Evolutionary conservation across 345 rosid species (phyloP).

Genomic region (Lumnitzera racemosa): DNA sequence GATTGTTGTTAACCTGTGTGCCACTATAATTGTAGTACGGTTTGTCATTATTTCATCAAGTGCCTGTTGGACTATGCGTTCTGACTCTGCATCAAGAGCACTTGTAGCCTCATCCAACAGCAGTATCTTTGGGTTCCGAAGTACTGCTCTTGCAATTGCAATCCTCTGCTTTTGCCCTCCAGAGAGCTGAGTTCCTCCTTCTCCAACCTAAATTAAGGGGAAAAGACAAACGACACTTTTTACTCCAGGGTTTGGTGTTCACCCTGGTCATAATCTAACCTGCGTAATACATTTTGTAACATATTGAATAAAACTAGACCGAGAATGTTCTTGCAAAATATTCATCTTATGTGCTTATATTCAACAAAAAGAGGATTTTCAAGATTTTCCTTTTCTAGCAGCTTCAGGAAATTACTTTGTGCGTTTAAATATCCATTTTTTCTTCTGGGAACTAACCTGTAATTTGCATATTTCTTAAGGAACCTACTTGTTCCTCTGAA

Average conservation of each 20-base stretch:
- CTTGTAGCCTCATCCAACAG: conserved; percentile 90
- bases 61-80: conserved; percentile 66
- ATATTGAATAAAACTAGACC: too few relatives aligned
- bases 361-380: too few relatives aligned
- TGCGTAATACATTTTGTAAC: too few relatives aligned
- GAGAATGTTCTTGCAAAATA: too few relatives aligned
- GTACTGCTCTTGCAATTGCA: conserved; percentile 75
- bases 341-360: too few relatives aligned
- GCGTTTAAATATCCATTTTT: too few relatives aligned
- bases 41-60: conserved; percentile 51
- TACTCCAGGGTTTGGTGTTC: background rate
- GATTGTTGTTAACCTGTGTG: conserved; percentile 67
- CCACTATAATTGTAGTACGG: conserved; percentile 64
- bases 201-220: conserved; percentile 59
- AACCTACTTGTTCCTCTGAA: background rate
- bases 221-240: conserved; percentile 5
- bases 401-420: too few relatives aligned
- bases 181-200: conserved; percentile 92
- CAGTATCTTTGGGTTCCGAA: conserved; percentile 72
- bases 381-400: too few relatives aligned
- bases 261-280: too few relatives aligned
- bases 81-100: conserved; percentile 83
- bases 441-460: too few relatives aligned
- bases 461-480: background rate
- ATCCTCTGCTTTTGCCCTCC: conserved; percentile 93